Percentiles rank a stretch among this genome's conserved stretches.
These are phyloP conservation scores for Microascus cirrosus DNA, from an alignment of 2,329 filamentous ascomycete genomes.

Conservation along the genomic window DNA sequence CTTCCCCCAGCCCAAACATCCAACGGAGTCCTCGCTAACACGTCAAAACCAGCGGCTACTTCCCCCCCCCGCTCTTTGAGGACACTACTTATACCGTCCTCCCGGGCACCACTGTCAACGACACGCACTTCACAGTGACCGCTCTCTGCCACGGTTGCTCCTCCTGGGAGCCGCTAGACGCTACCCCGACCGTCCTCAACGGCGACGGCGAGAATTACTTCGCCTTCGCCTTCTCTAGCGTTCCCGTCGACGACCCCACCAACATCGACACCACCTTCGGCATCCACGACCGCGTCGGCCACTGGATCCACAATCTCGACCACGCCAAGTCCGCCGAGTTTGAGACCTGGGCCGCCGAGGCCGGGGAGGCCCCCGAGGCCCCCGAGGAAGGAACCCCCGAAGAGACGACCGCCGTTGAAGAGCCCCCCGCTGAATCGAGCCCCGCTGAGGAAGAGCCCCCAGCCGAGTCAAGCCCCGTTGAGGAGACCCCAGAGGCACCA, in stretches of 20 bases:
- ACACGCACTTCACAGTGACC: constrained; percentile 22
- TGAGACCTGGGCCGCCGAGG: constrained; percentile 13
- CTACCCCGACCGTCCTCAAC: constrained; percentile 19
- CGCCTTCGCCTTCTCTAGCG: constrained; percentile 26
- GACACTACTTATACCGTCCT: constrained; percentile 21
- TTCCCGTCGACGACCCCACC: constrained; percentile 23
- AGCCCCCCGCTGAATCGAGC: neutral
- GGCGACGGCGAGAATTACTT: constrained; percentile 23
- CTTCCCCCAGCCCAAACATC: neutral
- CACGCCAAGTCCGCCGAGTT: constrained; percentile 21
- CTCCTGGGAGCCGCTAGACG: constrained; percentile 22
- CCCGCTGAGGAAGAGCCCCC: neutral
- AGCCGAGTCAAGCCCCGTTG: neutral
- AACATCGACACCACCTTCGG: constrained; percentile 23
- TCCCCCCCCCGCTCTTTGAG: constrained; percentile 17
- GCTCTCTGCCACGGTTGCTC: constrained; percentile 26
- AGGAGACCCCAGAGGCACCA: neutral
- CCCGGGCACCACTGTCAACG: constrained; percentile 20
- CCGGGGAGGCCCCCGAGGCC: neutral
- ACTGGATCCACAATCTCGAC: constrained; percentile 25
- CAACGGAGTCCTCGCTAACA: neutral
- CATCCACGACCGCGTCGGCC: constrained; percentile 30
- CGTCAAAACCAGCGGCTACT: constrained; percentile 19
- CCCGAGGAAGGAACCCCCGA: neutral
- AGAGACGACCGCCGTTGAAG: neutral